Evolutionary conservation across 2,329 filamentous ascomycete genomes (phyloP).

Genomic region (Venturia effusa): DNA sequence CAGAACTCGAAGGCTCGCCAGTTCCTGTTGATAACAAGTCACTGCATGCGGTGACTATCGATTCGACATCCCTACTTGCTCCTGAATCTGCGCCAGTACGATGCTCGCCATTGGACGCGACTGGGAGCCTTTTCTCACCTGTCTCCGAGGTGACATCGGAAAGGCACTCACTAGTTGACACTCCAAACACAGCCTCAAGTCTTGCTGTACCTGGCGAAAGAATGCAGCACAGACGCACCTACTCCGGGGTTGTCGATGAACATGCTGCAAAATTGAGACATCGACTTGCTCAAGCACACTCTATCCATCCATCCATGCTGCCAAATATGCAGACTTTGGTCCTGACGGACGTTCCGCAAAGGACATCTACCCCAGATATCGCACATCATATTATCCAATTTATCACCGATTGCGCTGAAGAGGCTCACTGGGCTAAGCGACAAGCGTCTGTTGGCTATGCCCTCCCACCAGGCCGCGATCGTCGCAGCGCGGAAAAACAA

Average conservation of each 20-base stretch:
- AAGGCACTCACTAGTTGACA: neutral
- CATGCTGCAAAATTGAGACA: constrained; percentile 10
- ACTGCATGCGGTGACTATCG: neutral
- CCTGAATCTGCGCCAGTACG: neutral
- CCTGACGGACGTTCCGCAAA: constrained; percentile 44
- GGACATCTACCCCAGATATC: constrained; percentile 30
- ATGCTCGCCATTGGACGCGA: neutral
- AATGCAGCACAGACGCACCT: constrained; percentile 1
- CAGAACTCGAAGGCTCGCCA: constrained; percentile 20
- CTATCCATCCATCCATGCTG: constrained; percentile 44
- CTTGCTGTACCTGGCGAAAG: neutral
- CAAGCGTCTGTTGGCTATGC: constrained; percentile 47
- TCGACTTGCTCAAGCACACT: constrained; percentile 21
- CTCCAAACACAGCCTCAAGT: neutral
- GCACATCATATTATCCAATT: constrained; percentile 37
- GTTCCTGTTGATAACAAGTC: constrained; percentile 21
- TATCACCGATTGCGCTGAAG: constrained; percentile 45
- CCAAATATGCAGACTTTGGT: constrained; percentile 44
- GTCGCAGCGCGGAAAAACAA: constrained; percentile 37
- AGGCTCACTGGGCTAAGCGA: constrained; percentile 40
- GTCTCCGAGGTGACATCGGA: neutral
- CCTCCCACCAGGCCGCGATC: constrained; percentile 44
- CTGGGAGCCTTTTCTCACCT: constrained; percentile 3
- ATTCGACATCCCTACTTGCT: neutral
- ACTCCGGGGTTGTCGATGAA: constrained; percentile 7